Percentiles rank a stretch among this genome's conserved stretches.
Conservation (phyloP, 2,329 filamentous ascomycete genomes). For the Colletotrichum godetiae region DNA sequence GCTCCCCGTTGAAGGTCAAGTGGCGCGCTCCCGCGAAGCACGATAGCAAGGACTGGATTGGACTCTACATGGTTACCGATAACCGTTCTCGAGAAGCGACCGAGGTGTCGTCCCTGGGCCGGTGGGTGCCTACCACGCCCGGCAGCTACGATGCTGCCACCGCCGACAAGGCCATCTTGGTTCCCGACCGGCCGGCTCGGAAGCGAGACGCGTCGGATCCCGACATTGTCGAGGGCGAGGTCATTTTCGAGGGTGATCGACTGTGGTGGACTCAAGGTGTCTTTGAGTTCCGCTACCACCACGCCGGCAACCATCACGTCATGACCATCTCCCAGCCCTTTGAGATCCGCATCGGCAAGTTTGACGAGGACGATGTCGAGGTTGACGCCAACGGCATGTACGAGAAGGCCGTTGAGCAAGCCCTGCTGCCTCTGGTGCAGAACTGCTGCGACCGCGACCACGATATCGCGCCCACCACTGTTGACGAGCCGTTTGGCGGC, state of each 20-base stretch:
- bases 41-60: constrained; percentile 93
- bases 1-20: constrained; percentile 86
- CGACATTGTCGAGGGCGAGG: constrained; percentile 80
- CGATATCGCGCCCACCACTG: constrained; percentile 84
- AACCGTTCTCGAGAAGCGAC: constrained; percentile 89
- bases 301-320: constrained; percentile 90
- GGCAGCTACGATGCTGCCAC: constrained; percentile 81
- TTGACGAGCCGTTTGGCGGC: constrained; percentile 85
- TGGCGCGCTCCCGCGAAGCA: constrained; percentile 93
- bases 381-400: constrained; percentile 70
- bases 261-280: constrained; percentile 97
- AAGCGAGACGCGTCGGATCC: constrained; percentile 61
- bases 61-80: constrained; percentile 95
- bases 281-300: constrained; percentile 97
- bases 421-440: constrained; percentile 83
- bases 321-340: constrained; percentile 96
- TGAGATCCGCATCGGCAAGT: constrained; percentile 85
- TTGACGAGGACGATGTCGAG: constrained; percentile 79
- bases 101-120: constrained; percentile 84
- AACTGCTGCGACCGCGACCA: constrained; percentile 95
- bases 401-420: constrained; percentile 77
- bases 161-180: constrained; percentile 80
- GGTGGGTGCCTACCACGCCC: constrained; percentile 86
- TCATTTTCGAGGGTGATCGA: constrained; percentile 91
- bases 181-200: constrained; percentile 71